Conservation (phyloP, 331 rosid species). For the Pyrus hybrid region DNA sequence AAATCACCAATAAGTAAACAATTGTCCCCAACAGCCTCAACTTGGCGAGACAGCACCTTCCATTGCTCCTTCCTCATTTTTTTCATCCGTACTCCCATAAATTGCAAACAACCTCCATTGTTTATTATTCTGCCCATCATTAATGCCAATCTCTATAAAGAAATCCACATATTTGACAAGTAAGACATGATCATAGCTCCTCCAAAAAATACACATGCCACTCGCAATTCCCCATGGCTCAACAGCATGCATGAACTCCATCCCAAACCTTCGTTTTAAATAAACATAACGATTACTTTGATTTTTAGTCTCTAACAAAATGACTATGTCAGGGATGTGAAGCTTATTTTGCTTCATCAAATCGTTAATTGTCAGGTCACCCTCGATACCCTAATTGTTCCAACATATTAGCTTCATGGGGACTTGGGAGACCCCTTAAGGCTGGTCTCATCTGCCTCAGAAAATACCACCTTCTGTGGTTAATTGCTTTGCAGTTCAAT, state of each 20-base stretch:
- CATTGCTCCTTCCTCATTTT: neutral
- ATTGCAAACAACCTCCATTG: neutral
- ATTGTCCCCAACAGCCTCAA: neutral
- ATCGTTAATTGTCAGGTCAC: no score
- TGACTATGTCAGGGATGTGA: neutral
- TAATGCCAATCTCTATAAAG: neutral
- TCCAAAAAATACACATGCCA: neutral
- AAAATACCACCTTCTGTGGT: no score
- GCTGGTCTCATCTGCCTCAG: no score
- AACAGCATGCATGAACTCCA: neutral
- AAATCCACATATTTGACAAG: neutral
- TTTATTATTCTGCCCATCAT: rapidly evolving
- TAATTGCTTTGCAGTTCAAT: no score
- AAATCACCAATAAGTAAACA: neutral
- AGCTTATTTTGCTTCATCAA: neutral
- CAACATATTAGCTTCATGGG: no score
- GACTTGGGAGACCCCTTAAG: neutral
- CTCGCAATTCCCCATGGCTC: neutral
- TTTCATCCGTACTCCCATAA: neutral
- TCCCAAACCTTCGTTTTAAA: neutral
- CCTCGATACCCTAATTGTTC: no score
- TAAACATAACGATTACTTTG: no score
- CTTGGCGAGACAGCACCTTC: rapidly evolving
- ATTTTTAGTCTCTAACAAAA: neutral
- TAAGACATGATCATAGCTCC: neutral